Conservation (phyloP, 352 stramenopile genomes). For the Globisporangium irregulare region DNA sequence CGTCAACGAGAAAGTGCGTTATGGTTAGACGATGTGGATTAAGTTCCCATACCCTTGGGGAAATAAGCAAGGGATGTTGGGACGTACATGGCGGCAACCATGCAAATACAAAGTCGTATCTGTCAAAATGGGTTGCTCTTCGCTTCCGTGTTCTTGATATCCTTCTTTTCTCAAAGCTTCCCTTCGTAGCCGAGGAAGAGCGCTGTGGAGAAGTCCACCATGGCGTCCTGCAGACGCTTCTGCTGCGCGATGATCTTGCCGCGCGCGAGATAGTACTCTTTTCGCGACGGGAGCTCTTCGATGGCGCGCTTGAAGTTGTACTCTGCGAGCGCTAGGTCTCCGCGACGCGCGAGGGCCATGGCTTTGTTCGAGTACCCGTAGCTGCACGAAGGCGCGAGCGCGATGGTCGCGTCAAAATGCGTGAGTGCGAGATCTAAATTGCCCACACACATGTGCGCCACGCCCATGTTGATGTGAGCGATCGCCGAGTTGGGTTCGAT, state of each 20-base stretch:
- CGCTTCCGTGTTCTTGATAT: not conserved
- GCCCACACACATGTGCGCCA: slow-evolving; percentile 40
- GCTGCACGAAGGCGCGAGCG: slow-evolving; percentile 48
- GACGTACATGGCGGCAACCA: not conserved
- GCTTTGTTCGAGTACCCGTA: slow-evolving; percentile 73
- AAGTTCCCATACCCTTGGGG: not conserved
- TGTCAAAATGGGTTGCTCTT: not conserved
- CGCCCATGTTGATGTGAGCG: slow-evolving; percentile 60
- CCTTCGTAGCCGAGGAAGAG: slow-evolving; percentile 70
- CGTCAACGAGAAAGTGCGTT: slow-evolving; percentile 49
- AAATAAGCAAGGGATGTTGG: not conserved
- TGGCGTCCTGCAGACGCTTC: slow-evolving; percentile 71
- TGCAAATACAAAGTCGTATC: not conserved
- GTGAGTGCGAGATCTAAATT: slow-evolving; percentile 28
- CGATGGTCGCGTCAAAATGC: slow-evolving; percentile 55
- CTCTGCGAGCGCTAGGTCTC: slow-evolving; percentile 41
- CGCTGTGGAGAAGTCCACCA: slow-evolving; percentile 78
- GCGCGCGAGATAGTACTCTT: slow-evolving; percentile 64
- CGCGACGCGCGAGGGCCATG: slow-evolving; percentile 37
- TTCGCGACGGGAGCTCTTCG: slow-evolving; percentile 55
- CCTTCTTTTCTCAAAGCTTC: slow-evolving; percentile 42
- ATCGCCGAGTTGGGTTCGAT: slow-evolving; percentile 49
- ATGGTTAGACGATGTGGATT: slow-evolving; percentile 33
- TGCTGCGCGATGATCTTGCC: slow-evolving; percentile 71
- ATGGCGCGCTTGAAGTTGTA: slow-evolving; percentile 65